phyloP scores from a whole-genome alignment of 1,284 basidiomycete species.

The Bothia castanella region DNA sequence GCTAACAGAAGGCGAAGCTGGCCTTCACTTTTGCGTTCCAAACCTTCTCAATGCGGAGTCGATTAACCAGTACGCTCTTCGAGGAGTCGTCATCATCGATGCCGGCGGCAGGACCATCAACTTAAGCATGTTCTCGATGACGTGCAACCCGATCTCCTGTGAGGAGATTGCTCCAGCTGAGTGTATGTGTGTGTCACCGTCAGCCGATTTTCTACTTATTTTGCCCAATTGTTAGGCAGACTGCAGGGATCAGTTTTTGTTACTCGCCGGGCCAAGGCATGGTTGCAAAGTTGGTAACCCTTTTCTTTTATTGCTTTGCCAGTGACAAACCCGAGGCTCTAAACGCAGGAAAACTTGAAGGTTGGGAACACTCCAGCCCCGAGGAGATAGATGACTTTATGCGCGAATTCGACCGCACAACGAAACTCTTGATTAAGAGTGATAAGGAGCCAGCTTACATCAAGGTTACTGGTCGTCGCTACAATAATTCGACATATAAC shows the following conservation, averaged over 20 bases:
- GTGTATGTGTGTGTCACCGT: slow-evolving; percentile 28
- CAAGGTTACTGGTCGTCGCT: slow-evolving; percentile 2
- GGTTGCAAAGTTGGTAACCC: slow-evolving; percentile 32
- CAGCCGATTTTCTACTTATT: not conserved
- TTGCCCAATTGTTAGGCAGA: not conserved
- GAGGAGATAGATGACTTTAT: slow-evolving; percentile 17
- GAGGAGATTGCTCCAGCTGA: slow-evolving; percentile 36
- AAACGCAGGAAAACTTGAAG: slow-evolving; percentile 26
- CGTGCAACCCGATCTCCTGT: slow-evolving; percentile 23
- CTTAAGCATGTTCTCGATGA: slow-evolving; percentile 41
- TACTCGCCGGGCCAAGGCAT: slow-evolving; percentile 34
- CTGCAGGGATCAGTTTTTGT: slow-evolving; percentile 35
- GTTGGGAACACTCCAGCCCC: slow-evolving; percentile 21
- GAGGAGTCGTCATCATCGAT: slow-evolving; percentile 47
- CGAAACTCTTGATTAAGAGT: slow-evolving; percentile 9
- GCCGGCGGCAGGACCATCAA: slow-evolving; percentile 32
- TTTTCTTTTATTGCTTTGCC: not conserved
- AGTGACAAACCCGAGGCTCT: slow-evolving; percentile 16
- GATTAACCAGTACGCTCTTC: slow-evolving; percentile 28
- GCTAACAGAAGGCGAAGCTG: slow-evolving; percentile 25
- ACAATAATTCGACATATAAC: not conserved
- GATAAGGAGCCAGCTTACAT: slow-evolving; percentile 10
- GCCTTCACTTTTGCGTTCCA: slow-evolving; percentile 20
- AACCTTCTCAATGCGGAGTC: not conserved
- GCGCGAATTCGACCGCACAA: slow-evolving; percentile 11